Evolutionary conservation across 495 filamentous ascomycete species (phyloP).

Genomic region (Penicillium coprophilum): DNA sequence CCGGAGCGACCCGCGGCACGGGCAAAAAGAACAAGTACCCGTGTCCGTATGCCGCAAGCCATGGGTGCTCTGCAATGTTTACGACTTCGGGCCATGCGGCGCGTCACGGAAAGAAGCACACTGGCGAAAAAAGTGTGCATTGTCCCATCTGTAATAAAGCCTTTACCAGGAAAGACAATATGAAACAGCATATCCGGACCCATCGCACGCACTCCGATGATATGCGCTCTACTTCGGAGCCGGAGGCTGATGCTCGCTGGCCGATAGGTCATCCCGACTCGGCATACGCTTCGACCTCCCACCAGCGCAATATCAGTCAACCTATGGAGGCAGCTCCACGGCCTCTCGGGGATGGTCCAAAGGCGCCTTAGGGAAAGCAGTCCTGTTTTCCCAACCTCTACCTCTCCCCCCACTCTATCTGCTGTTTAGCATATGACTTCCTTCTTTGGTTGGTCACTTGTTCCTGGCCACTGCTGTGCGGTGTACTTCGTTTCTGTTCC

Average conservation of each 20-base stretch:
- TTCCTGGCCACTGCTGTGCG: constrained; percentile 20
- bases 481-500: constrained; percentile 11
- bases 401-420: background rate
- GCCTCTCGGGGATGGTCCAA: constrained; percentile 8
- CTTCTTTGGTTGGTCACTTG: background rate
- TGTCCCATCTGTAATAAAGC: constrained; percentile 91
- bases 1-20: constrained; percentile 16
- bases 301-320: constrained; percentile 32
- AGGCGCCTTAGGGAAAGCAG: background rate
- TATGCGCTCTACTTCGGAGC: constrained; percentile 31
- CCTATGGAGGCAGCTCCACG: constrained; percentile 18
- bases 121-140: constrained; percentile 87
- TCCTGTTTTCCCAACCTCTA: background rate
- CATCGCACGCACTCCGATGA: constrained; percentile 55
- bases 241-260: constrained; percentile 29
- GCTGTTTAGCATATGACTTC: constrained; percentile 2
- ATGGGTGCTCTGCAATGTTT: constrained; percentile 78
- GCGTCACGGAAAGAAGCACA: constrained; percentile 96
- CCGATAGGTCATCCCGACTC: constrained; percentile 15
- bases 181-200: constrained; percentile 95
- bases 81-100: constrained; percentile 95
- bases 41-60: constrained; percentile 58
- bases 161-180: constrained; percentile 96
- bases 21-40: constrained; percentile 55
- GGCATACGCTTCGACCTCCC: constrained; percentile 14